These are phyloP conservation scores for Neotropicomus parvogracilis DNA, from an alignment of 1,284 basidiomycete species.

Conservation along the genomic window DNA sequence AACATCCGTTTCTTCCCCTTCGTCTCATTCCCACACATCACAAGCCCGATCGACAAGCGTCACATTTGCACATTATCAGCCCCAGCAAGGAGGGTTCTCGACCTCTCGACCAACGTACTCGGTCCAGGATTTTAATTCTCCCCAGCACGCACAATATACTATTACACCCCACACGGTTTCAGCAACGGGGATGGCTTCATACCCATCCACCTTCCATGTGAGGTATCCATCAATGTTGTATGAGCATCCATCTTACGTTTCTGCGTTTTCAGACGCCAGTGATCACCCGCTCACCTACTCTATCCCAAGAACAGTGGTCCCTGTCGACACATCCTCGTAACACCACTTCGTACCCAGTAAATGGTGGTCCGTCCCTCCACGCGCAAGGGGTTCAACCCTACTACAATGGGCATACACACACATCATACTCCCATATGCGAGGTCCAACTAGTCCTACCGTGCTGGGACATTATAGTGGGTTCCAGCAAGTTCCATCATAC, in stretches of 20 bases:
- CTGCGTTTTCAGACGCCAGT: conserved; percentile 17
- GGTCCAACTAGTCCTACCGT: conserved; percentile 15
- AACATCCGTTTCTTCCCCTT: conserved; percentile 14
- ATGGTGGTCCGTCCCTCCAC: conserved; percentile 18
- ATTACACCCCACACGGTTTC: conserved; percentile 19
- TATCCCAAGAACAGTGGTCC: conserved; percentile 29
- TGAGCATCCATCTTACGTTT: not conserved
- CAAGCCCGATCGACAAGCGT: conserved; percentile 25
- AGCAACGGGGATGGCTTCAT: conserved; percentile 18
- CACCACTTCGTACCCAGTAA: conserved; percentile 20
- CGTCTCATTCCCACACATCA: conserved; percentile 18
- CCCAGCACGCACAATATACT: conserved; percentile 22
- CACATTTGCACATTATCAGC: conserved; percentile 35
- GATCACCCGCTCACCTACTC: conserved; percentile 15
- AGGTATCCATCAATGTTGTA: not conserved
- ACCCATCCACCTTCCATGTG: conserved; percentile 29
- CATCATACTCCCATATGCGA: conserved; percentile 32
- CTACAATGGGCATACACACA: conserved; percentile 27
- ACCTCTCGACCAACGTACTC: conserved; percentile 34
- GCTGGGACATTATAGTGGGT: conserved; percentile 28
- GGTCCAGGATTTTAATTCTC: conserved; percentile 21
- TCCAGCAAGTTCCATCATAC: conserved; percentile 31
- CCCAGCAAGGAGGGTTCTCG: conserved; percentile 35
- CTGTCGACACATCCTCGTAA: conserved; percentile 26
- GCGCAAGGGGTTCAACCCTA: conserved; percentile 29